Conservation (phyloP, 306 rosid genomes). For the Ceratonia siliqua region DNA sequence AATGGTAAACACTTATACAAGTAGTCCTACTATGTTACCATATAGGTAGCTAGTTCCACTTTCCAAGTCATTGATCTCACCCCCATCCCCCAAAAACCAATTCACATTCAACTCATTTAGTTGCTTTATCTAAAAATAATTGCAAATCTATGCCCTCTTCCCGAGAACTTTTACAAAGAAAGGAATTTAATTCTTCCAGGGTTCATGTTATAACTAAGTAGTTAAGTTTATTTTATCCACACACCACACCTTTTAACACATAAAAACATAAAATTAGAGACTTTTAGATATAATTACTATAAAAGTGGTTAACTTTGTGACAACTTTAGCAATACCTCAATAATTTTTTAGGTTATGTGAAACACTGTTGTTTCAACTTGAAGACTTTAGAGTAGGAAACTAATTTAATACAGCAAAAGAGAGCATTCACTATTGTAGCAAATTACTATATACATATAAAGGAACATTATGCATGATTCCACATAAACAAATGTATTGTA, state of each 20-base stretch:
- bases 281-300: neutral
- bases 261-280: constrained; percentile 1
- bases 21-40: neutral
- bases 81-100: neutral
- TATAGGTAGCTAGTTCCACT: neutral
- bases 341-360: neutral
- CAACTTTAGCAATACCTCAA: constrained; percentile 66
- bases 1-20: constrained; percentile 7
- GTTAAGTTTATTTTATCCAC: constrained; percentile 7
- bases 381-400: neutral
- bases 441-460: neutral
- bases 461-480: neutral
- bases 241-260: constrained; percentile 21
- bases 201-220: neutral
- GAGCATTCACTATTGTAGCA: neutral
- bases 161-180: constrained; percentile 21
- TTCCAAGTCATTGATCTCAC: constrained; percentile 20
- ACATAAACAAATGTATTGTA: neutral
- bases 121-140: neutral
- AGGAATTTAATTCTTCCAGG: constrained; percentile 17
- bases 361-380: neutral
- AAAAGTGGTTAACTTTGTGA: constrained; percentile 28
- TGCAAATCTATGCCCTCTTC: neutral
- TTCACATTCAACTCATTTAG: neutral
- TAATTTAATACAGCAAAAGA: neutral